A percentile compares a stretch with the other conserved stretches of the same genome.
Evolutionary conservation across 257 asterid species (phyloP).

Genomic region (Thymus mandschuricus): DNA sequence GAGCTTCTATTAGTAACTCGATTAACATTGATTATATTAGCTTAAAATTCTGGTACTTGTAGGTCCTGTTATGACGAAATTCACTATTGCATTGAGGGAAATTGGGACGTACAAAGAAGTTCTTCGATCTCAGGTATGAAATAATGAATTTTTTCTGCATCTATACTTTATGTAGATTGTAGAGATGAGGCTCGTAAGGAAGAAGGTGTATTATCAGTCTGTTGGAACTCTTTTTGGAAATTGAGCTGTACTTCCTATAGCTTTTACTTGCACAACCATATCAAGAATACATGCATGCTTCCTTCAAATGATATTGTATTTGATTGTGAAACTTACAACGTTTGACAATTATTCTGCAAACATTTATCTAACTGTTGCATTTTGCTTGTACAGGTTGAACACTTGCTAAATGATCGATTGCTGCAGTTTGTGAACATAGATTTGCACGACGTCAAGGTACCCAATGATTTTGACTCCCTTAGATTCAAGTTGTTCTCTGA

Average conservation of each 20-base stretch:
- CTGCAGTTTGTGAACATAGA: conserved; percentile 92
- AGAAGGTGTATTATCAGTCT: neutral
- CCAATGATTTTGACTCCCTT: conserved; percentile 19
- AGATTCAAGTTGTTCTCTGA: conserved; percentile 5
- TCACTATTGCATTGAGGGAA: conserved; percentile 97
- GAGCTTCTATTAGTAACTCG: conserved; percentile 32
- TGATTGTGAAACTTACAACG: conserved; percentile 14
- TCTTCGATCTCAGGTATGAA: conserved; percentile 95
- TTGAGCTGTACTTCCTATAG: conserved; percentile 13
- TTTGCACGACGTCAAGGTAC: conserved; percentile 96
- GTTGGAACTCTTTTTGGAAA: neutral
- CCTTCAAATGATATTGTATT: conserved; percentile 17
- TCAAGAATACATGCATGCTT: neutral
- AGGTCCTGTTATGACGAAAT: conserved; percentile 99
- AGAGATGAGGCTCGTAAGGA: neutral
- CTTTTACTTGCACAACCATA: neutral
- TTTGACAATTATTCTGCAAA: conserved; percentile 2
- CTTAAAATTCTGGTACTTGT: conserved; percentile 38
- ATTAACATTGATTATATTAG: conserved; percentile 20
- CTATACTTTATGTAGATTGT: neutral
- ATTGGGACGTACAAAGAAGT: conserved; percentile 99
- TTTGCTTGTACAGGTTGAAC: conserved; percentile 77
- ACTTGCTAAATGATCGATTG: conserved; percentile 86
- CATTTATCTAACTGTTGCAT: conserved; percentile 23
- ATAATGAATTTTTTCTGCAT: conserved; percentile 18